Evolutionary conservation across 106 monocot genomes (phyloP).

Genomic region (Dioscorea alata): DNA sequence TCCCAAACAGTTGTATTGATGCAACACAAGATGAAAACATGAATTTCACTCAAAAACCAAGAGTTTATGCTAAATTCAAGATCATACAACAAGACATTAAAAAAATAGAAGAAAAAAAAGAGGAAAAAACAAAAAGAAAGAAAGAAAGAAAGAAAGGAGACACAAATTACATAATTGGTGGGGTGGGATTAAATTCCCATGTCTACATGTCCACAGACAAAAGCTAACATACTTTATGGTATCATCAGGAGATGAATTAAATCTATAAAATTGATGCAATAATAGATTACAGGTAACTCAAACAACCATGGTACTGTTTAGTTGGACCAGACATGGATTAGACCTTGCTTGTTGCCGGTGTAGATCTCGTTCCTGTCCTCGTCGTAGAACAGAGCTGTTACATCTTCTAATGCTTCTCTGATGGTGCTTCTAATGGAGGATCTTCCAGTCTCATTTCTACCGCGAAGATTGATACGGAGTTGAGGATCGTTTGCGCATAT

Average conservation of each 20-base stretch:
- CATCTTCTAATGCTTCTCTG: conserved; percentile 62
- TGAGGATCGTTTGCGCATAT: conserved; percentile 43
- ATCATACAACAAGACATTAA: no score
- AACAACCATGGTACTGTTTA: conserved; percentile 14
- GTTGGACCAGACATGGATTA: conserved; percentile 77
- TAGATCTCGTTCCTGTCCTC: conserved; percentile 81
- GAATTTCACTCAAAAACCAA: no score
- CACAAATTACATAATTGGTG: not conserved
- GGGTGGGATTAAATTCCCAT: not conserved
- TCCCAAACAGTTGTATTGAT: no score
- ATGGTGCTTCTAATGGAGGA: conserved; percentile 45
- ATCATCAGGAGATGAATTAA: no score
- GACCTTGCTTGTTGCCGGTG: conserved; percentile 65
- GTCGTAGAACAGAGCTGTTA: conserved; percentile 76
- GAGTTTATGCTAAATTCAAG: no score
- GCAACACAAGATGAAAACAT: not conserved
- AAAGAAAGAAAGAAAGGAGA: no score
- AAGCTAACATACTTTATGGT: no score
- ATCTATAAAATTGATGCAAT: not conserved
- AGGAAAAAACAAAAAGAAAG: no score
- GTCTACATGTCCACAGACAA: no score
- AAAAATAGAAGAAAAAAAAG: no score
- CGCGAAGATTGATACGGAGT: conserved; percentile 29
- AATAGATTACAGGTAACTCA: not conserved
- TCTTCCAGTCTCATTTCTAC: conserved; percentile 16